Conservation (phyloP, 1,284 basidiomycete genomes). For the Trametes hirsuta region DNA sequence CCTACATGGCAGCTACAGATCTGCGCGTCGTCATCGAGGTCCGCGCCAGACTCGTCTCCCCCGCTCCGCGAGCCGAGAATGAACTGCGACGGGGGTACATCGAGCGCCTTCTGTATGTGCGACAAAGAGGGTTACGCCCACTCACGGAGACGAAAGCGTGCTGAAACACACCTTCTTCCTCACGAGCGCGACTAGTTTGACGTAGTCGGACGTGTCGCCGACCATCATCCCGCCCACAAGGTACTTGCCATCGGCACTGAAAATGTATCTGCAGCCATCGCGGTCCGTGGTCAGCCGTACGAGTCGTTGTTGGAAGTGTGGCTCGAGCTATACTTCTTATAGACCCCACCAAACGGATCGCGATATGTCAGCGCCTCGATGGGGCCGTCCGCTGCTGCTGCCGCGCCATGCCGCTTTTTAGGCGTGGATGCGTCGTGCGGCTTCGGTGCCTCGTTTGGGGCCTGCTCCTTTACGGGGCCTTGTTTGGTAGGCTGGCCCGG, state of each 20-base stretch:
- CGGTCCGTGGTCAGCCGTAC: background rate
- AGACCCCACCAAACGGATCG: constrained; percentile 71
- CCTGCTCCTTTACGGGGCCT: background rate
- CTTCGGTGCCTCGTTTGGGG: constrained; percentile 9
- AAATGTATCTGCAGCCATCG: constrained; percentile 54
- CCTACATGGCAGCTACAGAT: constrained; percentile 68
- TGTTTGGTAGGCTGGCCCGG: constrained; percentile 7
- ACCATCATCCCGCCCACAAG: constrained; percentile 84
- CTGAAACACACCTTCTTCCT: constrained; percentile 61
- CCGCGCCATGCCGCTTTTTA: constrained; percentile 32
- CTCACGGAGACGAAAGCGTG: background rate
- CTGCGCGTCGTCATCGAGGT: constrained; percentile 74
- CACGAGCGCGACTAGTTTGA: constrained; percentile 71
- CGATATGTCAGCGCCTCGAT: constrained; percentile 71
- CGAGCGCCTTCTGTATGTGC: constrained; percentile 56
- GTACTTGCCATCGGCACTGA: constrained; percentile 75
- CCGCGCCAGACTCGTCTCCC: constrained; percentile 62
- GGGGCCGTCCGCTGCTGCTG: constrained; percentile 42
- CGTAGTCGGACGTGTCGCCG: constrained; percentile 73
- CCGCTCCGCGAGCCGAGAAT: constrained; percentile 56
- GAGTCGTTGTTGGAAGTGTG: background rate
- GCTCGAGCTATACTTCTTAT: constrained; percentile 60
- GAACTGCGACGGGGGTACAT: constrained; percentile 67
- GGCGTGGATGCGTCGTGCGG: constrained; percentile 31
- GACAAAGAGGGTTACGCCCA: constrained; percentile 1